Percentiles rank a stretch among this genome's conserved stretches.
phyloP scores from a whole-genome alignment of 768 basidiomycete genomes.

The Mycena kentingensis region DNA sequence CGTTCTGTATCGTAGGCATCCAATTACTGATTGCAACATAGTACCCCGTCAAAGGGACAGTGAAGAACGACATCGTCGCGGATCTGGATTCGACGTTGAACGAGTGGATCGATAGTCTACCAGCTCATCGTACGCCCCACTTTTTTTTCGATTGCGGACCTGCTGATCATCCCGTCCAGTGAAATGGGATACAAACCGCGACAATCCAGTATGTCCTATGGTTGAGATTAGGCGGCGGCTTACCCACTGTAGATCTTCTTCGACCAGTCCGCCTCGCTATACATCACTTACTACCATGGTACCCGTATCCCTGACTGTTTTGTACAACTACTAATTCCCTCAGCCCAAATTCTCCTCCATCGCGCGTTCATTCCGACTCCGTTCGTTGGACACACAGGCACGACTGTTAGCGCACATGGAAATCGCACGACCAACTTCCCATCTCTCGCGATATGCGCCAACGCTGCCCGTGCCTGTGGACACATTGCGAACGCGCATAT shows the following conservation, averaged over 20 bases:
- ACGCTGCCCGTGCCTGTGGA: slow-evolving; percentile 54
- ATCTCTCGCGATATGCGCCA: slow-evolving; percentile 51
- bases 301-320: background rate
- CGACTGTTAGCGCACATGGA: background rate
- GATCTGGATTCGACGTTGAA: slow-evolving; percentile 10
- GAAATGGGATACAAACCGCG: background rate
- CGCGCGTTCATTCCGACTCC: slow-evolving; percentile 3
- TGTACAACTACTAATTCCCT: background rate
- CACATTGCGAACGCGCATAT: slow-evolving; percentile 55
- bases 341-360: slow-evolving; percentile 3
- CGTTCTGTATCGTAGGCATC: background rate
- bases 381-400: background rate
- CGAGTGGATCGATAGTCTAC: slow-evolving; percentile 8
- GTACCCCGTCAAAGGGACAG: slow-evolving; percentile 6
- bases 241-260: background rate
- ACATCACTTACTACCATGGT: background rate
- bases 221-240: background rate
- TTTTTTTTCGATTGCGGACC: background rate
- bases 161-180: background rate
- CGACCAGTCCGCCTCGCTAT: background rate
- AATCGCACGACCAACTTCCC: slow-evolving; percentile 31
- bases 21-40: background rate
- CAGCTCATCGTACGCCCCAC: background rate
- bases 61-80: background rate
- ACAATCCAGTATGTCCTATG: background rate